Conservation (phyloP, 305 asterid species). For the Coffea humblotiana region DNA sequence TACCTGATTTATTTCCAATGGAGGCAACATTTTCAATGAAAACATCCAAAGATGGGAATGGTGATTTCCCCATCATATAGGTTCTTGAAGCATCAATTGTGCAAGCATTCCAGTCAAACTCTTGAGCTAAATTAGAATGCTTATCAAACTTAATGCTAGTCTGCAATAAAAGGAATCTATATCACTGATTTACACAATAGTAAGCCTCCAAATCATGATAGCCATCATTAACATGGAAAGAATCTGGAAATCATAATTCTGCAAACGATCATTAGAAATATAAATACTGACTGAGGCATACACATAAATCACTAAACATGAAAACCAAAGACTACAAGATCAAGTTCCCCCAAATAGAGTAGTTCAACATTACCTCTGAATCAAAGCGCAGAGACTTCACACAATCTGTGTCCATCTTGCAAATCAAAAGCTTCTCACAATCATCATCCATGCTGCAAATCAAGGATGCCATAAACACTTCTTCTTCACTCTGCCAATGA, state of each 20-base stretch:
- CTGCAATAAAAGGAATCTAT: conserved; percentile 36
- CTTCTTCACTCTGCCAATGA: conserved; percentile 68
- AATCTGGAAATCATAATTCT: not conserved
- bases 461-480: conserved; percentile 81
- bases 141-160: conserved; percentile 33
- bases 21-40: conserved; percentile 72
- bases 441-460: conserved; percentile 78
- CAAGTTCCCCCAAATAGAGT: conserved; percentile 2
- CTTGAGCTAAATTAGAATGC: conserved; percentile 35
- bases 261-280: not conserved
- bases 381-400: conserved; percentile 78
- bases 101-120: conserved; percentile 46
- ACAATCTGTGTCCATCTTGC: conserved; percentile 93
- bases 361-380: conserved; percentile 57
- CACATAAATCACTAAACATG: not conserved
- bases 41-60: conserved; percentile 74
- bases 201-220: not conserved
- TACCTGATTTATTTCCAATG: conserved; percentile 74
- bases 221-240: not conserved
- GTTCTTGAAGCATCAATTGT: conserved; percentile 63
- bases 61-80: conserved; percentile 79
- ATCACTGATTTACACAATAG: not conserved
- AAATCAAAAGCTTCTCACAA: conserved; percentile 75
- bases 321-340: conserved; percentile 1
- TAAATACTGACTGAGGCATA: not conserved